Conservation (phyloP, 129 eudicot genomes). For the Mikania micrantha region DNA sequence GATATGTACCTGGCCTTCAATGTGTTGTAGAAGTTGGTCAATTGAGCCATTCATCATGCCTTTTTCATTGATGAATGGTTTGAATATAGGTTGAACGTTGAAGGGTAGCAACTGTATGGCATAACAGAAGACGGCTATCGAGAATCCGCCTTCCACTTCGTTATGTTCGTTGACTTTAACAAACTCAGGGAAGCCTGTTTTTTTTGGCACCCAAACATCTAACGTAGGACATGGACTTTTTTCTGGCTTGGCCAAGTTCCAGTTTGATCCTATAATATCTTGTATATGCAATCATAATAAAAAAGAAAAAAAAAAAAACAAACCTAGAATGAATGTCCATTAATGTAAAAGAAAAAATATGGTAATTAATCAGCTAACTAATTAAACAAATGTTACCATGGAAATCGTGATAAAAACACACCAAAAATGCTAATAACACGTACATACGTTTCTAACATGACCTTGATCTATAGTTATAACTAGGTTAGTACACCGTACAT, state of each 20-base stretch:
- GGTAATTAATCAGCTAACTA: neutral
- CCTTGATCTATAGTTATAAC: neutral
- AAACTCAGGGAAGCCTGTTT: slow-evolving; percentile 15
- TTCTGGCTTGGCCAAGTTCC: neutral
- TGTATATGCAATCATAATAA: neutral
- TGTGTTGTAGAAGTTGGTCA: slow-evolving; percentile 11
- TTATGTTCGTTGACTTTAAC: neutral
- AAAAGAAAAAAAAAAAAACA: neutral
- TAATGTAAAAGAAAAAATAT: neutral
- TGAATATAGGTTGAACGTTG: slow-evolving; percentile 10
- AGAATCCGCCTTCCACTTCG: slow-evolving; percentile 19
- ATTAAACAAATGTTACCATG: neutral
- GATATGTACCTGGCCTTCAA: slow-evolving; percentile 8
- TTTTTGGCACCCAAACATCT: slow-evolving; percentile 27
- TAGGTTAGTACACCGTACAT: too few relatives aligned
- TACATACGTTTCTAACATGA: neutral
- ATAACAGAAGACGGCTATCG: slow-evolving; percentile 17
- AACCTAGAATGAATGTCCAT: neutral
- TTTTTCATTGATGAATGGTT: slow-evolving; percentile 9
- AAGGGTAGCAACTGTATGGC: slow-evolving; percentile 8
- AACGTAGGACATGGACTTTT: slow-evolving; percentile 17
- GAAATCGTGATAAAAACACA: too few relatives aligned
- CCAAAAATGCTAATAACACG: too few relatives aligned
- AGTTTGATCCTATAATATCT: slow-evolving; percentile 9
- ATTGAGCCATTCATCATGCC: slow-evolving; percentile 13